Conservation (phyloP, 2,329 filamentous ascomycete species). For the Tolypocladium endophyticum region DNA sequence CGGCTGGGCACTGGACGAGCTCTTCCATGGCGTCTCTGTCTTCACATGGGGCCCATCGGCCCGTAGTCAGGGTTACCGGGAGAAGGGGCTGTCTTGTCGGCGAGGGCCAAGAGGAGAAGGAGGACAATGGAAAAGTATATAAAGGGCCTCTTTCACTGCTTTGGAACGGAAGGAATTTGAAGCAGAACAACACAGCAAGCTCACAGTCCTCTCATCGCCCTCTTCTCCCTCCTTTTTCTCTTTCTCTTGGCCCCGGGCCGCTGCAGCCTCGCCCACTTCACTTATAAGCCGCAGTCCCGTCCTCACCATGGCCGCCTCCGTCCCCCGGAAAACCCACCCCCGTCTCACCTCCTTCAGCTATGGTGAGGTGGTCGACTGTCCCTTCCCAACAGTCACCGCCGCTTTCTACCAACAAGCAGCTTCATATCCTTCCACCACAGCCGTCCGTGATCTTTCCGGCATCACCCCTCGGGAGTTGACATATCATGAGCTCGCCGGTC, state of each 20-base stretch:
- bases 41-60: slow-evolving; percentile 1
- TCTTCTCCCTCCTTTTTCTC: slow-evolving; percentile 1
- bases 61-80: slow-evolving; percentile 4
- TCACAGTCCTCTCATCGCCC: background rate
- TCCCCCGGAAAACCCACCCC: slow-evolving; percentile 3
- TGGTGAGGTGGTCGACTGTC: slow-evolving; percentile 11
- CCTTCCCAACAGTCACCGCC: slow-evolving; percentile 27
- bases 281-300: background rate
- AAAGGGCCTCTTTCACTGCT: slow-evolving; percentile 5
- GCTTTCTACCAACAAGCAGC: slow-evolving; percentile 28
- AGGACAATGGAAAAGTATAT: slow-evolving; percentile 6
- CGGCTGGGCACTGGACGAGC: background rate
- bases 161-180: background rate
- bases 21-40: background rate
- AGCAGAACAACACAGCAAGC: background rate
- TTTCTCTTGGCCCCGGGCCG: background rate
- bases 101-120: slow-evolving; percentile 1
- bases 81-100: background rate
- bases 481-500: slow-evolving; percentile 31
- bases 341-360: slow-evolving; percentile 3
- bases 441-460: slow-evolving; percentile 26
- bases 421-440: slow-evolving; percentile 23
- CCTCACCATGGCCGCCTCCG: slow-evolving; percentile 5
- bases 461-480: slow-evolving; percentile 22
- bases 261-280: background rate